These are phyloP conservation scores for Triticum dicoccoides DNA, from an alignment of 176 grass and related monocot species.

Conservation along the genomic window DNA sequence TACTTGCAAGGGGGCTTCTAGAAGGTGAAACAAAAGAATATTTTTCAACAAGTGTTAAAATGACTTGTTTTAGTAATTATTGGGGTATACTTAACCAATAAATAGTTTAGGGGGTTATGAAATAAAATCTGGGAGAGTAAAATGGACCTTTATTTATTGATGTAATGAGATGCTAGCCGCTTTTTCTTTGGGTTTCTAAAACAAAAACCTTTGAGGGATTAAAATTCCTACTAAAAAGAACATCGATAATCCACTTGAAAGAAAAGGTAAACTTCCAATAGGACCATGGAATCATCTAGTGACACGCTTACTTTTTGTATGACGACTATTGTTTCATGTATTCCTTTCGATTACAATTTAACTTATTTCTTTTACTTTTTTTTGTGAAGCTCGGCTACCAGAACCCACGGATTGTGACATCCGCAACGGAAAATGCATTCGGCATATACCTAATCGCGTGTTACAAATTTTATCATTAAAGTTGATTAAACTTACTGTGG, in stretches of 20 bases:
- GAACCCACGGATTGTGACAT: neutral
- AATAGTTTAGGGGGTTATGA: neutral
- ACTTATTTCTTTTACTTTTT: neutral
- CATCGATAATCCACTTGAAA: neutral
- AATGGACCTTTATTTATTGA: neutral
- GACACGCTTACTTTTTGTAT: slow-evolving; percentile 1
- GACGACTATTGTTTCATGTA: neutral
- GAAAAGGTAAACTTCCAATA: slow-evolving; percentile 6
- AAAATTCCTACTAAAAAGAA: slow-evolving; percentile 1
- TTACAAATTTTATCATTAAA: slow-evolving; percentile 17
- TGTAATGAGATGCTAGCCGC: neutral
- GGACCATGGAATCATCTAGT: neutral
- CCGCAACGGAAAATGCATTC: neutral
- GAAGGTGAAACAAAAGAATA: neutral
- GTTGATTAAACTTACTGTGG: neutral
- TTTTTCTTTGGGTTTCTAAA: neutral
- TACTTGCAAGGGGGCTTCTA: neutral
- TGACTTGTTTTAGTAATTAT: neutral
- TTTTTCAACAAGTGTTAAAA: neutral
- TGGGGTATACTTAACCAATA: neutral
- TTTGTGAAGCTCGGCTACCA: neutral
- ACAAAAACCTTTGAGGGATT: neutral
- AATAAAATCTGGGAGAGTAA: neutral
- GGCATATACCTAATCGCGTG: neutral
- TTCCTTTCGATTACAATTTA: neutral